These are phyloP conservation scores for Naganishia vishniacii DNA, from an alignment of 768 basidiomycete species.

Conservation along the genomic window DNA sequence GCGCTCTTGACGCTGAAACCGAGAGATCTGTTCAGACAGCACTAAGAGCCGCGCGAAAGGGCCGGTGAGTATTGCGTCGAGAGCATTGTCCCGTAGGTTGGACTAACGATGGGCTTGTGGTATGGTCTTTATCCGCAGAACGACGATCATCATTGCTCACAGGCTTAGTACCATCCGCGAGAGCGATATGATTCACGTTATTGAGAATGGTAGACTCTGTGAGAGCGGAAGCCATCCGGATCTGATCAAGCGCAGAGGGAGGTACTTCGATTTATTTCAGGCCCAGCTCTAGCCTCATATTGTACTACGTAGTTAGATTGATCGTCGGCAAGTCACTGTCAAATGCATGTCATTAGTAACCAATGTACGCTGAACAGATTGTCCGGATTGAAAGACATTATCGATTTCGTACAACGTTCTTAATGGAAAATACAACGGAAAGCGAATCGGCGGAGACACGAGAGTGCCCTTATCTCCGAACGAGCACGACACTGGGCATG, in stretches of 20 bases:
- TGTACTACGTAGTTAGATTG: no score
- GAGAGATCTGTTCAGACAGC: constrained; percentile 9
- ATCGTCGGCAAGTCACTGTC: no score
- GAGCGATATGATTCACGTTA: constrained; percentile 43
- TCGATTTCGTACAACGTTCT: no score
- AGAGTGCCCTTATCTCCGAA: no score
- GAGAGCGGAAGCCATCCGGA: constrained; percentile 43
- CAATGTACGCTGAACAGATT: no score
- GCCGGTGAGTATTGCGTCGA: constrained; percentile 31
- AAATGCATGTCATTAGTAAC: no score
- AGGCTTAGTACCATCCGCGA: constrained; percentile 39
- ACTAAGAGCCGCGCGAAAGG: constrained; percentile 28
- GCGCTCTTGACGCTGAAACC: constrained; percentile 35
- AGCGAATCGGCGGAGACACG: no score
- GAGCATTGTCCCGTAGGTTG: no score
- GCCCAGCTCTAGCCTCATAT: constrained; percentile 34
- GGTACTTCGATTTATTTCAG: constrained; percentile 40
- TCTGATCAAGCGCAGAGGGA: constrained; percentile 35
- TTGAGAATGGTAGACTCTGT: constrained; percentile 41
- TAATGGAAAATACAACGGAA: no score
- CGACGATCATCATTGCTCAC: constrained; percentile 46
- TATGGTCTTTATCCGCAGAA: constrained; percentile 25
- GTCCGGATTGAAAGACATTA: no score
- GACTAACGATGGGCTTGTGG: neutral
- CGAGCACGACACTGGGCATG: no score